phyloP scores from a whole-genome alignment of 805 yeast species.

The Maudiozyma turicensis region DNA sequence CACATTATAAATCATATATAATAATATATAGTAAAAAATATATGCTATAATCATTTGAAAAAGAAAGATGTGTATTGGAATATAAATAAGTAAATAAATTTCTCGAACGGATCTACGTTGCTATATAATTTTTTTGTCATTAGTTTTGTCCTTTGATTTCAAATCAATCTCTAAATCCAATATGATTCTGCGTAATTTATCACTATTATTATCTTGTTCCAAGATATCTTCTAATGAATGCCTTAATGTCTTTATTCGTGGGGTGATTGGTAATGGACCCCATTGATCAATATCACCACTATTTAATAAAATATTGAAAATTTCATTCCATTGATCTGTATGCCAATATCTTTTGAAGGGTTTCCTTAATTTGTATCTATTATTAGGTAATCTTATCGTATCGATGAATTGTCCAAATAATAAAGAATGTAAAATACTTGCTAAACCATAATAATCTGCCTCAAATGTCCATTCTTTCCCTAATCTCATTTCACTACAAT shows the following conservation, averaged over 20 bases:
- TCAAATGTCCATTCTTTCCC: slow-evolving; percentile 64
- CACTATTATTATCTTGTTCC: slow-evolving; percentile 8
- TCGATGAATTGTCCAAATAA: slow-evolving; percentile 60
- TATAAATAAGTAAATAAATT: not conserved
- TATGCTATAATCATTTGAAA: not conserved
- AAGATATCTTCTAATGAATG: slow-evolving; percentile 10
- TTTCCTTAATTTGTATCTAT: slow-evolving; percentile 31
- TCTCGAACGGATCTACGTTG: not conserved
- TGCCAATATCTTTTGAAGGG: slow-evolving; percentile 71
- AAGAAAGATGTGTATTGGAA: not conserved
- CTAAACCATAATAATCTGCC: slow-evolving; percentile 77
- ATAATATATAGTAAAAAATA: not conserved
- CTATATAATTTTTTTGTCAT: not conserved
- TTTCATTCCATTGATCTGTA: slow-evolving; percentile 53
- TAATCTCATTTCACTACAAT: slow-evolving; percentile 60
- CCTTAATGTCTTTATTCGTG: slow-evolving; percentile 20
- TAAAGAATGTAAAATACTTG: slow-evolving; percentile 61
- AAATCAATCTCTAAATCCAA: slow-evolving; percentile 30
- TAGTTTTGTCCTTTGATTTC: slow-evolving; percentile 5
- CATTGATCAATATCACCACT: slow-evolving; percentile 33
- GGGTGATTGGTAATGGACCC: slow-evolving; percentile 34
- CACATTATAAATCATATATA: not conserved
- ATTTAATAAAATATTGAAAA: slow-evolving; percentile 58
- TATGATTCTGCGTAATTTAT: slow-evolving; percentile 28
- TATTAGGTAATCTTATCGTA: slow-evolving; percentile 26